Base-by-base conservation (phyloP, 805 yeast species). In the Tetrapisispora namnaoensis region DNA sequence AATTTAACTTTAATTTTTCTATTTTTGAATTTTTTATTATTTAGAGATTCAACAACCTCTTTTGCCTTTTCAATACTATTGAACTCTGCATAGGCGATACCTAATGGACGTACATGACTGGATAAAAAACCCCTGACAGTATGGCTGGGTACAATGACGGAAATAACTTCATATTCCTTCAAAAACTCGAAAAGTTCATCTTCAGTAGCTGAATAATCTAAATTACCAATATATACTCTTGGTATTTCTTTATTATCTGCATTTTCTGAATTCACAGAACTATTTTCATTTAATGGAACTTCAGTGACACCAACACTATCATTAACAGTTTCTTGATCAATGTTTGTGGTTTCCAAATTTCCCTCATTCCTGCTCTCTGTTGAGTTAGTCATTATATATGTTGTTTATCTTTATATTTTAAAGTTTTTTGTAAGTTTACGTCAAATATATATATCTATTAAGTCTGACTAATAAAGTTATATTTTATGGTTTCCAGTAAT, bases 21-120 rank as follows among this genome's bases (percentile, higher is more conserved):
- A 21, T 69, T 70, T 49, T 70, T 66, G 46, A 83, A 70, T 40
- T 74, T 75, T 56, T 72, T 72, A 43, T 88, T 91, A 58, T 85
- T 75, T 61, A 83, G 75, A 49, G 74, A 73, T 22, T 73, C 78
- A 53, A 87, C 74, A 3, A 89, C 95, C 57, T 69, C 62, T 58
- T 70, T 67, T 46, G 90, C 95, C 37, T 73, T 73, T 47, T 78
- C 88, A 51, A 74, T 75, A 47, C 71, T 73, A 57, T 75, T 82
- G 61, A 82, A 91, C 57, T 88, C 93, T 50, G 88, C 84, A 67
- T 86, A 90, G 14, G 95, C 97, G 58, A 78, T 74, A 3, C 93
- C 91, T 53, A 78, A 64, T 2, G 80, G 77, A 18, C 47, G 42
- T 43, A 70, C 72, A 45, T 67, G 69, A 37, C 58, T 60, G 7